A percentile compares a stretch with the other conserved stretches of the same genome.
These are phyloP conservation scores for Suillus clintonianus DNA, from an alignment of 768 basidiomycete genomes.

Conservation along the genomic window DNA sequence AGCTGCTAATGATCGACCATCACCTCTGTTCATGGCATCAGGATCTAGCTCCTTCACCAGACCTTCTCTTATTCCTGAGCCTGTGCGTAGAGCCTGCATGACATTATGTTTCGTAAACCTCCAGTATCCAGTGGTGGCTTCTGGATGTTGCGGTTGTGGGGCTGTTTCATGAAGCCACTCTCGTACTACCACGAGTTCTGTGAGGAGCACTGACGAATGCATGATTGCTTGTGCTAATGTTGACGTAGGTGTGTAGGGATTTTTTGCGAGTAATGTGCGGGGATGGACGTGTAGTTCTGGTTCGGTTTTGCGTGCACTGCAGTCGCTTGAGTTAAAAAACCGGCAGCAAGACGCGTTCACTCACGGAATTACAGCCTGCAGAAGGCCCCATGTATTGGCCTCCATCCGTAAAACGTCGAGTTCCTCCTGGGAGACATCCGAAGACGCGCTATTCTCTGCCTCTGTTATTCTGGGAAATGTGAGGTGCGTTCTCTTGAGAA, in stretches of 20 bases:
- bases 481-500: neutral
- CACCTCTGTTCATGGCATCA: slow-evolving; percentile 68
- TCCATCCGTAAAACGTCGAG: slow-evolving; percentile 69
- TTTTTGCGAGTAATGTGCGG: slow-evolving; percentile 57
- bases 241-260: slow-evolving; percentile 82
- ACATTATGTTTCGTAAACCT: slow-evolving; percentile 77
- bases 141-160: slow-evolving; percentile 57
- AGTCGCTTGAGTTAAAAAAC: neutral
- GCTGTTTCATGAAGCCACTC: slow-evolving; percentile 88
- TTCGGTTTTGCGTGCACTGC: slow-evolving; percentile 70
- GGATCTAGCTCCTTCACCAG: slow-evolving; percentile 77
- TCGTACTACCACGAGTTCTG: slow-evolving; percentile 79
- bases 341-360: slow-evolving; percentile 28
- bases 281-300: slow-evolving; percentile 49
- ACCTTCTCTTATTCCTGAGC: slow-evolving; percentile 44
- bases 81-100: slow-evolving; percentile 63
- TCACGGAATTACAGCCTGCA: slow-evolving; percentile 78
- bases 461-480: slow-evolving; percentile 49
- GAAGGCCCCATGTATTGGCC: slow-evolving; percentile 77
- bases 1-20: slow-evolving; percentile 59
- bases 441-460: slow-evolving; percentile 43
- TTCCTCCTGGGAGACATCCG: slow-evolving; percentile 47
- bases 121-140: slow-evolving; percentile 82
- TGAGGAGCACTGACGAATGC: slow-evolving; percentile 62
- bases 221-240: slow-evolving; percentile 76